These are phyloP conservation scores for Colletotrichum musae DNA, from an alignment of 2,329 filamentous ascomycete species.

Conservation along the genomic window DNA sequence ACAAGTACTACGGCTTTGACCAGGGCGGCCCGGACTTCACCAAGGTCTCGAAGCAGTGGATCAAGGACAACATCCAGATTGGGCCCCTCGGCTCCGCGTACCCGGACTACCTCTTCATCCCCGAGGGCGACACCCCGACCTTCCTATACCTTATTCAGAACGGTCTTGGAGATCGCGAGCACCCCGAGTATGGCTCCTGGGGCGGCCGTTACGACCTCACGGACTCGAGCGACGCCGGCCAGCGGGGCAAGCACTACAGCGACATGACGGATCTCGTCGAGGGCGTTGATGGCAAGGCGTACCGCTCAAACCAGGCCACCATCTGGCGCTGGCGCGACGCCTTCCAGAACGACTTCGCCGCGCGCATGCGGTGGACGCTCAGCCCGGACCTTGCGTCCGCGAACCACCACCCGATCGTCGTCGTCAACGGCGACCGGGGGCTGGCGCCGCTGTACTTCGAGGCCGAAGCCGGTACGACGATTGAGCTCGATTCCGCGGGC, in stretches of 20 bases:
- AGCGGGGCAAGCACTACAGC: slow-evolving; percentile 45
- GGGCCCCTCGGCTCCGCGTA: slow-evolving; percentile 59
- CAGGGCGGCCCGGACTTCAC: slow-evolving; percentile 62
- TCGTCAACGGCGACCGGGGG: slow-evolving; percentile 57
- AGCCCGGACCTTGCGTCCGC: slow-evolving; percentile 46
- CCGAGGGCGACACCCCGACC: slow-evolving; percentile 68
- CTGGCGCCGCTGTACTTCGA: slow-evolving; percentile 55
- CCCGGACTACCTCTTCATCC: slow-evolving; percentile 63
- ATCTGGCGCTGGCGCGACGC: slow-evolving; percentile 59
- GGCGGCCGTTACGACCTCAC: slow-evolving; percentile 60
- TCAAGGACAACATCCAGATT: slow-evolving; percentile 68
- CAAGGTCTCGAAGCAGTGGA: slow-evolving; percentile 65
- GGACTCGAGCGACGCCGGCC: slow-evolving; percentile 47
- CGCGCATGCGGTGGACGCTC: slow-evolving; percentile 57
- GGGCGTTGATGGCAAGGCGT: slow-evolving; percentile 47
- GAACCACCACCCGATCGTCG: slow-evolving; percentile 62
- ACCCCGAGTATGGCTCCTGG: slow-evolving; percentile 64
- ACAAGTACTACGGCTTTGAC: slow-evolving; percentile 54
- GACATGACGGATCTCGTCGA: slow-evolving; percentile 48
- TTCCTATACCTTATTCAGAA: slow-evolving; percentile 65
- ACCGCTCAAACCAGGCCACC: slow-evolving; percentile 50
- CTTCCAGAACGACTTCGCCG: slow-evolving; percentile 59
- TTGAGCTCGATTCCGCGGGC: slow-evolving; percentile 60
- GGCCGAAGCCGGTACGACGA: slow-evolving; percentile 55
- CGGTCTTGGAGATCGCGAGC: slow-evolving; percentile 60